Conservation (phyloP, 202 grass and related monocot species). For the Zizania palustris region DNA sequence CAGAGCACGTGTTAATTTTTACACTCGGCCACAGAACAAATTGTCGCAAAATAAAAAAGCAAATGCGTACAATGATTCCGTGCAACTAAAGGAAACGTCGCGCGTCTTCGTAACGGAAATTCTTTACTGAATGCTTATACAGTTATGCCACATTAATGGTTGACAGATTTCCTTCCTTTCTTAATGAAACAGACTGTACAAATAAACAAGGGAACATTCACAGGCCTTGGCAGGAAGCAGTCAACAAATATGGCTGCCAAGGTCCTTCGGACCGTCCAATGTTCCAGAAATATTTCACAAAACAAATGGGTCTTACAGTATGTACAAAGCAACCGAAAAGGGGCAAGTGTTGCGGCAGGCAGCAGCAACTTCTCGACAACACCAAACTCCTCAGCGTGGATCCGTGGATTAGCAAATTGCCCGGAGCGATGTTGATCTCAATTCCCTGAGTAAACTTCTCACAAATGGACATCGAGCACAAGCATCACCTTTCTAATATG, state of each 20-base stretch:
- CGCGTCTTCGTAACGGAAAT: slow-evolving; percentile 34
- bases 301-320: slow-evolving; percentile 83
- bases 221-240: slow-evolving; percentile 56
- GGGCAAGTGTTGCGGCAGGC: slow-evolving; percentile 53
- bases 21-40: background rate
- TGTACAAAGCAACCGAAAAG: slow-evolving; percentile 70
- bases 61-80: background rate
- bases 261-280: slow-evolving; percentile 60
- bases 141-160: slow-evolving; percentile 55
- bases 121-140: slow-evolving; percentile 65
- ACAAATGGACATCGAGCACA: slow-evolving; percentile 40
- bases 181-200: slow-evolving; percentile 82
- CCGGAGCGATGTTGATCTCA: slow-evolving; percentile 53
- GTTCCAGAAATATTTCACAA: slow-evolving; percentile 64
- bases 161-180: slow-evolving; percentile 45
- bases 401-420: slow-evolving; percentile 58
- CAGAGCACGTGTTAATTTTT: too few species aligned
- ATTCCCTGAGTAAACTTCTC: slow-evolving; percentile 54
- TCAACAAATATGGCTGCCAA: slow-evolving; percentile 80
- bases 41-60: background rate
- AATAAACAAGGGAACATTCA: slow-evolving; percentile 82
- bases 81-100: background rate
- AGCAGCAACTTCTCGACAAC: slow-evolving; percentile 62
- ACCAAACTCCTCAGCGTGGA: slow-evolving; percentile 49
- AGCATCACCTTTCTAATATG: slow-evolving; percentile 62